Evolutionary conservation across 2,329 filamentous ascomycete genomes (phyloP).

Genomic region (Penicillium olsonii): DNA sequence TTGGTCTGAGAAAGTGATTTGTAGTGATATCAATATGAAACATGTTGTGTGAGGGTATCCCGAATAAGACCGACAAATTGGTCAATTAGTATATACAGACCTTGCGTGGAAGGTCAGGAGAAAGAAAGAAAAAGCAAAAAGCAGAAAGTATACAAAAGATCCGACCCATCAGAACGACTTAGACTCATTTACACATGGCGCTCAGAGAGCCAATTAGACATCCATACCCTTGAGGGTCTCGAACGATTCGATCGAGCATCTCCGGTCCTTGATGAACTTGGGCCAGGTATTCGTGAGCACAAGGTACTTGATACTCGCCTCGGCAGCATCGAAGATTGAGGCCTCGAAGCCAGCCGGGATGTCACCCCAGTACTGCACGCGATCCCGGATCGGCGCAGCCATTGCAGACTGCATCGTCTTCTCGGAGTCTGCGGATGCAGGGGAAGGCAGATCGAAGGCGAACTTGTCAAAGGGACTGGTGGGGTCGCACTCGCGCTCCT

Average conservation of each 20-base stretch:
- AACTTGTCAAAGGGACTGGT: constrained; percentile 39
- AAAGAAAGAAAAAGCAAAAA: not conserved
- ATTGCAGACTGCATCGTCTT: constrained; percentile 22
- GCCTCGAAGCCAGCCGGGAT: constrained; percentile 51
- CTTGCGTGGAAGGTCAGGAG: not conserved
- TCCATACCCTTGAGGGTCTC: constrained; percentile 11
- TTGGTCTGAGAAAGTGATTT: not conserved
- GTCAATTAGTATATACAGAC: constrained; percentile 4
- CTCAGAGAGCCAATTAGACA: constrained; percentile 3
- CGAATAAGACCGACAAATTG: constrained; percentile 4
- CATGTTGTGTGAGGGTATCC: constrained; percentile 8
- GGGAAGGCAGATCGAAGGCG: constrained; percentile 25
- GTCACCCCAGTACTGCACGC: constrained; percentile 35
- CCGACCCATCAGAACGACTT: constrained; percentile 1
- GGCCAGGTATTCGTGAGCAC: constrained; percentile 70
- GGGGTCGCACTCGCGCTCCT: constrained; percentile 44
- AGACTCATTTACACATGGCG: constrained; percentile 11
- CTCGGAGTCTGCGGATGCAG: constrained; percentile 21
- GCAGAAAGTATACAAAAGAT: not conserved
- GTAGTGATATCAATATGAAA: constrained; percentile 5
- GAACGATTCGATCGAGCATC: constrained; percentile 21
- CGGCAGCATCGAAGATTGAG: constrained; percentile 60
- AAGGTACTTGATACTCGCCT: constrained; percentile 65
- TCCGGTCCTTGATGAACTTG: constrained; percentile 36
- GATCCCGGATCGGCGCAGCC: constrained; percentile 24